These are phyloP conservation scores for Trametes cingulata DNA, from an alignment of 768 basidiomycete species.

Conservation along the genomic window DNA sequence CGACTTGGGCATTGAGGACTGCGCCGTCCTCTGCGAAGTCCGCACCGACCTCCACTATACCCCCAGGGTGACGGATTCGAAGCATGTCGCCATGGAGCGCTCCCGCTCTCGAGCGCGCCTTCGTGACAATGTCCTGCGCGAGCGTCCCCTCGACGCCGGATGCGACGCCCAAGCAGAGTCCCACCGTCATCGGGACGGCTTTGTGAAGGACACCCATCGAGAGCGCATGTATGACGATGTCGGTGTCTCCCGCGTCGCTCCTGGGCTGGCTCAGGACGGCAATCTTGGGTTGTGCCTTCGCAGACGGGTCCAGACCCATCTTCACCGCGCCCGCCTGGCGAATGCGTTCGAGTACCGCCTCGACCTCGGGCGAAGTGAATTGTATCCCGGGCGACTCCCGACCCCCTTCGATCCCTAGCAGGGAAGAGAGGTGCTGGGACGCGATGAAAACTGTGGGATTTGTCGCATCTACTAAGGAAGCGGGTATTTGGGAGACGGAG, in stretches of 20 bases:
- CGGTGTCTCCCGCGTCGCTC: conserved; percentile 31
- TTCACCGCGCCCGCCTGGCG: conserved; percentile 53
- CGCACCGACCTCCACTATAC: conserved; percentile 67
- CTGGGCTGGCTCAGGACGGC: conserved; percentile 49
- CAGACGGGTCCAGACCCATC: conserved; percentile 66
- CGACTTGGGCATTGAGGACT: conserved; percentile 60
- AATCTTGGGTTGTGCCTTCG: conserved; percentile 73
- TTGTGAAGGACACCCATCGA: conserved; percentile 75
- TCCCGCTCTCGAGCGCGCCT: conserved; percentile 12
- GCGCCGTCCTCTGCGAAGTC: conserved; percentile 46
- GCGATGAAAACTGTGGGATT: conserved; percentile 72
- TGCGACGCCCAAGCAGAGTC: conserved; percentile 67
- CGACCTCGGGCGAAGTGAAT: conserved; percentile 23
- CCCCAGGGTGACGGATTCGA: conserved; percentile 64
- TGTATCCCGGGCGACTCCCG: neutral
- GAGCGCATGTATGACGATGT: conserved; percentile 58
- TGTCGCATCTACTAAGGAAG: conserved; percentile 69
- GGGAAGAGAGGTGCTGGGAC: conserved; percentile 41
- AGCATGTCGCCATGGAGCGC: conserved; percentile 32
- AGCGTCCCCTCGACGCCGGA: conserved; percentile 54
- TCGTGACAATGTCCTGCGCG: conserved; percentile 48
- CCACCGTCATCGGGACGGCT: conserved; percentile 75
- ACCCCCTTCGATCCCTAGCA: conserved; percentile 35
- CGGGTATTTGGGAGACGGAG: conserved; percentile 15
- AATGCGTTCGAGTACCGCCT: conserved; percentile 48